Percentiles rank a stretch among this genome's conserved stretches.
Evolutionary conservation across 169 alveolate species (phyloP).

Genomic region (Fabrea salina): DNA sequence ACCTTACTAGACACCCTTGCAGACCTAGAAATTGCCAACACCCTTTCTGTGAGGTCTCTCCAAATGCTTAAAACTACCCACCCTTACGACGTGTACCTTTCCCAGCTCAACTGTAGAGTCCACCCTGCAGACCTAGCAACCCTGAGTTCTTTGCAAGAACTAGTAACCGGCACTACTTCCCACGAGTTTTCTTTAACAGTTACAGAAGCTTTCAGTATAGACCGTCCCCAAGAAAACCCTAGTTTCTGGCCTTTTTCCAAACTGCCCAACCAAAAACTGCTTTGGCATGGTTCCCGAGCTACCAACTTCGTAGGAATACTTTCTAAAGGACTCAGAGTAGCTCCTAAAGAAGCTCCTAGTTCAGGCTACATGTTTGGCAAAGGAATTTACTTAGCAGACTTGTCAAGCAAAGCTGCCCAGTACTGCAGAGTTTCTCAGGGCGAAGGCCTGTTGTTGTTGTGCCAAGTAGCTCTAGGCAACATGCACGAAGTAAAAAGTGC

Average conservation of each 20-base stretch:
- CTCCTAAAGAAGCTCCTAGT: constrained; percentile 85
- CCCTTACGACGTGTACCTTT: constrained; percentile 46
- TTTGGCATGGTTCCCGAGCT: constrained; percentile 80
- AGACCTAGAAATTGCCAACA: constrained; percentile 62
- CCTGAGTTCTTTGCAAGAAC: not conserved
- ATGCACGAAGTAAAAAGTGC: constrained; percentile 46
- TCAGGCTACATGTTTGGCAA: constrained; percentile 83
- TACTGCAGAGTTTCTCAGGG: constrained; percentile 57
- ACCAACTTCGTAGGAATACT: constrained; percentile 73
- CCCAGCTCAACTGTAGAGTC: constrained; percentile 33
- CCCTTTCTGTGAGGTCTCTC: constrained; percentile 39
- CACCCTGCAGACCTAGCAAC: not conserved
- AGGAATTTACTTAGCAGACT: constrained; percentile 80
- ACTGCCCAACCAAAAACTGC: constrained; percentile 54
- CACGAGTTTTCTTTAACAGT: not conserved
- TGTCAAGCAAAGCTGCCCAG: constrained; percentile 57
- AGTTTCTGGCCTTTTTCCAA: constrained; percentile 5
- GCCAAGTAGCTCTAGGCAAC: constrained; percentile 82
- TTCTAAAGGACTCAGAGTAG: constrained; percentile 75
- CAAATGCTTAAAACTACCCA: constrained; percentile 20
- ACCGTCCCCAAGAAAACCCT: not conserved
- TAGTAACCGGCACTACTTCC: constrained; percentile 30
- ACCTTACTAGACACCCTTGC: constrained; percentile 60
- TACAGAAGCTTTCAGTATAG: not conserved
- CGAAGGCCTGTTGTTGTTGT: constrained; percentile 63